phyloP scores from a whole-genome alignment of 495 filamentous ascomycete genomes.

The Tuber aestivum region DNA sequence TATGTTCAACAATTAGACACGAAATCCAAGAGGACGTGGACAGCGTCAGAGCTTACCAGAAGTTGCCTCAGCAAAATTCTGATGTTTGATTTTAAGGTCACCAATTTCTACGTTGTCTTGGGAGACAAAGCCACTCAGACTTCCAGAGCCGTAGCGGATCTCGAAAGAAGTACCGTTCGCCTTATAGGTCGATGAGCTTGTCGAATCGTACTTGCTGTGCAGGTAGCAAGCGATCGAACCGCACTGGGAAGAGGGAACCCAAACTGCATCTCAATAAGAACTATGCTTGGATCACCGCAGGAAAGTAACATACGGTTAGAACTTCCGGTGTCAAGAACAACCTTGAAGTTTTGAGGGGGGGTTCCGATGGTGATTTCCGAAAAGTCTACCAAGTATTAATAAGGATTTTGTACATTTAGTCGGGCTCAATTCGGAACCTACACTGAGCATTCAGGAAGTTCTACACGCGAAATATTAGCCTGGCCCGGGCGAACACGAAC shows the following conservation, averaged over 20 bases:
- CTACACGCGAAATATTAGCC: constrained; percentile 30
- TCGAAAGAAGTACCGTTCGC: constrained; percentile 86
- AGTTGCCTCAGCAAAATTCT: constrained; percentile 94
- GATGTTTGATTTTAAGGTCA: constrained; percentile 75
- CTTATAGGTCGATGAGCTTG: constrained; percentile 83
- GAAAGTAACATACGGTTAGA: constrained; percentile 60
- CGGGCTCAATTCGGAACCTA: constrained; percentile 49
- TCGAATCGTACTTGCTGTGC: constrained; percentile 92
- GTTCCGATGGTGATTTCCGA: constrained; percentile 90
- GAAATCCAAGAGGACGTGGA: neutral
- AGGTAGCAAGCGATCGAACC: constrained; percentile 97
- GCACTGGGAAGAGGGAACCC: constrained; percentile 89
- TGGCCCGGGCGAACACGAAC: constrained; percentile 4
- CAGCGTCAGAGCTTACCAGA: constrained; percentile 31
- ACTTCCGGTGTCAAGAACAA: constrained; percentile 96
- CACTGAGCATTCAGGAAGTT: constrained; percentile 99
- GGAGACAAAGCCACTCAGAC: constrained; percentile 88
- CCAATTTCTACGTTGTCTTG: constrained; percentile 80
- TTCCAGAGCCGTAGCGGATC: constrained; percentile 94
- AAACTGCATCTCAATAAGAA: constrained; percentile 50
- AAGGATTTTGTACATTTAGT: neutral
- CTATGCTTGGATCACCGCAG: neutral
- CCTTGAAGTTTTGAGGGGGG: constrained; percentile 93
- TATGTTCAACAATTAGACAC: neutral
- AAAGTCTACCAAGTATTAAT: constrained; percentile 61